These are phyloP conservation scores for Scutellaria baicalensis DNA, from an alignment of 257 asterid species.

Conservation along the genomic window DNA sequence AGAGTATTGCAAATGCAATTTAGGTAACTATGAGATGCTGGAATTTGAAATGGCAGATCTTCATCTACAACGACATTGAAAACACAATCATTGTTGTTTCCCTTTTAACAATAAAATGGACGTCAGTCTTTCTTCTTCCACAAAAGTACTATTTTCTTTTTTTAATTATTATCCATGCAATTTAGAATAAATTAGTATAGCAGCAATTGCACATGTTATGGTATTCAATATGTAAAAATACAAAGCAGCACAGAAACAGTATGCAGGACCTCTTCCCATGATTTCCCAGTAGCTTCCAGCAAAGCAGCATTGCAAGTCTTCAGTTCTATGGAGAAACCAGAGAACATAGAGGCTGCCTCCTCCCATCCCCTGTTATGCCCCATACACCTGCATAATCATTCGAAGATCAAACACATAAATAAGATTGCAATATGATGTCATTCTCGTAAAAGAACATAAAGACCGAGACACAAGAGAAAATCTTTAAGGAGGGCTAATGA, in stretches of 20 bases:
- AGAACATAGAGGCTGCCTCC: constrained; percentile 88
- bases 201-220: neutral
- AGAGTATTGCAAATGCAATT: neutral
- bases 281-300: constrained; percentile 77
- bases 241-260: neutral
- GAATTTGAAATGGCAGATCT: neutral
- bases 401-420: neutral
- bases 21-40: neutral
- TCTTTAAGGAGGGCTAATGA: neutral
- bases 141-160: neutral
- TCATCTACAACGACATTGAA: neutral
- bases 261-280: constrained; percentile 82
- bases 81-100: neutral
- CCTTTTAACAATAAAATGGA: neutral
- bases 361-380: constrained; percentile 98
- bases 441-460: neutral
- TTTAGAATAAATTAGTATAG: neutral
- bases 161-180: neutral
- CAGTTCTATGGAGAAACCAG: constrained; percentile 71
- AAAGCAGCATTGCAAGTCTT: constrained; percentile 92
- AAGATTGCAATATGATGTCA: neutral
- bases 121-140: neutral
- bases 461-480: neutral
- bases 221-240: constrained; percentile 1
- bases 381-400: constrained; percentile 75